Conservation (phyloP, 805 yeast species). For the Candida chauliodis region DNA sequence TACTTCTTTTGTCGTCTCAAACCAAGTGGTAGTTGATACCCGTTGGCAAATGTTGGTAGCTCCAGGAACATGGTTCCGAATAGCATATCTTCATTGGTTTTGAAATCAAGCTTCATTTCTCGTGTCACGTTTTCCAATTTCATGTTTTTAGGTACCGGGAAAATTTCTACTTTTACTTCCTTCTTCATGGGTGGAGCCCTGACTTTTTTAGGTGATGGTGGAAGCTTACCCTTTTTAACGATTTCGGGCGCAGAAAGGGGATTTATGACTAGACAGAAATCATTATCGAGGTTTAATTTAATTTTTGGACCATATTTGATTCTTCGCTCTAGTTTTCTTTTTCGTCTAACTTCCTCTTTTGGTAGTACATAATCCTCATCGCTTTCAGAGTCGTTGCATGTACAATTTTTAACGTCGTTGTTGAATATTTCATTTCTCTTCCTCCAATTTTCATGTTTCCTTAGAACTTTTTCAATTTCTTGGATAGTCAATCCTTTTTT, state of each 20-base stretch:
- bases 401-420: slow-evolving; percentile 19
- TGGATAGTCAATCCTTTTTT: slow-evolving; percentile 52
- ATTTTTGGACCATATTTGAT: slow-evolving; percentile 33
- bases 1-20: slow-evolving; percentile 1
- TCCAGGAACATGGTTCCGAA: slow-evolving; percentile 9
- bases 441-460: slow-evolving; percentile 38
- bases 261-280: slow-evolving; percentile 36
- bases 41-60: slow-evolving; percentile 7
- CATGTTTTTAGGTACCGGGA: not conserved
- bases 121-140: slow-evolving; percentile 8
- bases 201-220: not conserved
- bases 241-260: slow-evolving; percentile 29
- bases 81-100: slow-evolving; percentile 2
- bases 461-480: slow-evolving; percentile 40
- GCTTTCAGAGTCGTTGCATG: slow-evolving; percentile 13
- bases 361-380: slow-evolving; percentile 26
- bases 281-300: slow-evolving; percentile 34
- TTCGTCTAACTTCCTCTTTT: slow-evolving; percentile 18
- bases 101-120: slow-evolving; percentile 5
- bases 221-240: not conserved
- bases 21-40: slow-evolving; percentile 9
- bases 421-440: slow-evolving; percentile 25
- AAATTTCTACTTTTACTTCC: too few relatives aligned
- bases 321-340: slow-evolving; percentile 22
- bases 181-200: not conserved